Conservation (phyloP, 2,329 filamentous ascomycete genomes). For the Aspergillus novofumigatus region DNA sequence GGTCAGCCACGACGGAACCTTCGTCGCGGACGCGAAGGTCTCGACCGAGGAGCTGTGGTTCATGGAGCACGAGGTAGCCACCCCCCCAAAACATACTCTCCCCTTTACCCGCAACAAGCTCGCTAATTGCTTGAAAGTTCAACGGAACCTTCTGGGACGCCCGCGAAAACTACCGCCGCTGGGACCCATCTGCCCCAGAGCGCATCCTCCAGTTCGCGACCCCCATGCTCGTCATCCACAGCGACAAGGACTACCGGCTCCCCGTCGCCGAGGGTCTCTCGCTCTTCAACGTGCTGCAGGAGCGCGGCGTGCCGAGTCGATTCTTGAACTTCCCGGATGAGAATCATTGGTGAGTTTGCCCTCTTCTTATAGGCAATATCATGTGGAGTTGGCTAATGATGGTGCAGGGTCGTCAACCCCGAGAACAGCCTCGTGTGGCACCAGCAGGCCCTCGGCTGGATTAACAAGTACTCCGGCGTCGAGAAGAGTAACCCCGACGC, state of each 20-base stretch:
- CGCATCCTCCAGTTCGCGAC: conserved; percentile 68
- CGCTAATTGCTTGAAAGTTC: too few relatives aligned
- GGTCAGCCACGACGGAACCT: conserved; percentile 84
- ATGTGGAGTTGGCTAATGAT: neutral
- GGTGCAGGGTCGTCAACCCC: conserved; percentile 67
- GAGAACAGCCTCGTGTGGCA: conserved; percentile 92
- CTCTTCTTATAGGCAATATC: too few relatives aligned
- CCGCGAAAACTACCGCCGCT: conserved; percentile 61
- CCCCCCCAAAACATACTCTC: too few relatives aligned
- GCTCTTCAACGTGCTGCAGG: conserved; percentile 77
- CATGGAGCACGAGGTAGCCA: conserved; percentile 43
- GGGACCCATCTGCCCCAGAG: conserved; percentile 58
- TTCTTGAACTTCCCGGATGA: conserved; percentile 76
- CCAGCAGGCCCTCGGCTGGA: conserved; percentile 71
- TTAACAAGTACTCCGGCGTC: conserved; percentile 50
- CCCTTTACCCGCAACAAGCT: too few relatives aligned
- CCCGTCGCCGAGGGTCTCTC: conserved; percentile 74
- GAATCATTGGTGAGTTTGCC: conserved; percentile 53
- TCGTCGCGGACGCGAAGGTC: conserved; percentile 55
- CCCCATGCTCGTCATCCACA: conserved; percentile 80
- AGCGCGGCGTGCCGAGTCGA: conserved; percentile 66
- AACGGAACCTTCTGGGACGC: conserved; percentile 50
- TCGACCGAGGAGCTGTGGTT: conserved; percentile 51
- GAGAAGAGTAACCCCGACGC: conserved; percentile 24
- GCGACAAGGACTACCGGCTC: conserved; percentile 79